Conservation (phyloP, 495 filamentous ascomycete genomes). For the Neurospora pannonica region DNA sequence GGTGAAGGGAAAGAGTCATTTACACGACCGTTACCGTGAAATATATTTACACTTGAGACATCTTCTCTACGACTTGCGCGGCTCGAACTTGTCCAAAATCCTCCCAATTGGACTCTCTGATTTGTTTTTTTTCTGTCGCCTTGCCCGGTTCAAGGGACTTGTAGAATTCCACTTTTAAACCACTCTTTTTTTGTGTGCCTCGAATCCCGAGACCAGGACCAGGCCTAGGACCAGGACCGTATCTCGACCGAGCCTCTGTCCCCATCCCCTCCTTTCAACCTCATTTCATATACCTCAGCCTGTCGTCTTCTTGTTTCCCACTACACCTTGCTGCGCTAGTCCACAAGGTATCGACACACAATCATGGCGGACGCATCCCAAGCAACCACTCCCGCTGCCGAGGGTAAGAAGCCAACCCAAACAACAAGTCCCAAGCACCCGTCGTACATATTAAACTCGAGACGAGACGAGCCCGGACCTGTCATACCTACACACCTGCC, state of each 20-base stretch:
- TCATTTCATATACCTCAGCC: neutral
- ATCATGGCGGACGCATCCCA: neutral
- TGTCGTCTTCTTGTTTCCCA: neutral
- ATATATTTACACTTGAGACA: neutral
- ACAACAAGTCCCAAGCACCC: neutral
- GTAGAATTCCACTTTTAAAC: constrained; percentile 1
- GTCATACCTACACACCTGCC: neutral
- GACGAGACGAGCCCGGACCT: neutral
- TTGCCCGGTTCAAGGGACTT: neutral
- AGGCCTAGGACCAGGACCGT: neutral
- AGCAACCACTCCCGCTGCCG: neutral
- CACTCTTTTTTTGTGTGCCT: constrained; percentile 1
- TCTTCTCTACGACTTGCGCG: neutral
- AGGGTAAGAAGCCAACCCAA: neutral
- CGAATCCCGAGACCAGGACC: neutral
- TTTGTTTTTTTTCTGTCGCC: neutral
- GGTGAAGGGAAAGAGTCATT: neutral
- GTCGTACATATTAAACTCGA: neutral
- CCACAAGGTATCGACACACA: neutral
- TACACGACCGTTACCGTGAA: neutral
- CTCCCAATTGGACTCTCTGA: neutral
- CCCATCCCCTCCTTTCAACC: neutral
- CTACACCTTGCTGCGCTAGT: neutral
- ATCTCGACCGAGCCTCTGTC: neutral
- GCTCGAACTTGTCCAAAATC: neutral